Evolutionary conservation across 2,329 filamentous ascomycete species (phyloP).

Genomic region (Pyricularia sp.): DNA sequence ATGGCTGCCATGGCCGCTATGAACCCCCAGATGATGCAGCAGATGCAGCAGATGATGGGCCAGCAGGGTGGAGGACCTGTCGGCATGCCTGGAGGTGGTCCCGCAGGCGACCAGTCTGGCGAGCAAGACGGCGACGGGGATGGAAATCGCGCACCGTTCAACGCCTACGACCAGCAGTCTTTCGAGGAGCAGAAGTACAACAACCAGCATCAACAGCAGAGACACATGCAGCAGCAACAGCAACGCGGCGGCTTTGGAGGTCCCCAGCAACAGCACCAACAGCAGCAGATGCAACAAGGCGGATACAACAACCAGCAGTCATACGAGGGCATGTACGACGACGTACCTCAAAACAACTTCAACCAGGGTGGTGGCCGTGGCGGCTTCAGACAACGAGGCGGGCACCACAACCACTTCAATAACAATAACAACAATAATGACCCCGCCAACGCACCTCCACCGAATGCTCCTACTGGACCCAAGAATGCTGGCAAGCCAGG

Average conservation of each 20-base stretch:
- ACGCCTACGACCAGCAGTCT: conserved; percentile 57
- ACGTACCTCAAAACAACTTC: conserved; percentile 63
- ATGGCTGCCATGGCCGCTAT: conserved; percentile 29
- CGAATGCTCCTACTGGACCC: conserved; percentile 83
- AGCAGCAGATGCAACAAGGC: conserved; percentile 14
- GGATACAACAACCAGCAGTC: conserved; percentile 41
- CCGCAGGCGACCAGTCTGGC: conserved; percentile 16
- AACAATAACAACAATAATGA: conserved; percentile 21
- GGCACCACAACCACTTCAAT: conserved; percentile 17
- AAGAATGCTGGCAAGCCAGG: conserved; percentile 89
- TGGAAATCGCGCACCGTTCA: conserved; percentile 37
- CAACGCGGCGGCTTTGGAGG: conserved; percentile 7
- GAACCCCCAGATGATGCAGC: conserved; percentile 42
- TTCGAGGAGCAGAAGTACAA: conserved; percentile 67
- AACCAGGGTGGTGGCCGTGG: conserved; percentile 29
- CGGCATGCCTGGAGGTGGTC: conserved; percentile 10
- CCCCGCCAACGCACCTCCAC: conserved; percentile 50
- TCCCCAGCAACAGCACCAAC: conserved; percentile 16
- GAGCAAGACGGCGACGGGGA: conserved; percentile 17
- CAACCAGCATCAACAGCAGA: conserved; percentile 23
- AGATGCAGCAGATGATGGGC: conserved; percentile 37
- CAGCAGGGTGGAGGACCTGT: conserved; percentile 17
- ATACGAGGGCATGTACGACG: conserved; percentile 98
- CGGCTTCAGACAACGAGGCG: conserved; percentile 20
- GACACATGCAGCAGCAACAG: conserved; percentile 15